Base-by-base conservation (phyloP, 495 filamentous ascomycete species). In the Neurospora hispaniola region DNA sequence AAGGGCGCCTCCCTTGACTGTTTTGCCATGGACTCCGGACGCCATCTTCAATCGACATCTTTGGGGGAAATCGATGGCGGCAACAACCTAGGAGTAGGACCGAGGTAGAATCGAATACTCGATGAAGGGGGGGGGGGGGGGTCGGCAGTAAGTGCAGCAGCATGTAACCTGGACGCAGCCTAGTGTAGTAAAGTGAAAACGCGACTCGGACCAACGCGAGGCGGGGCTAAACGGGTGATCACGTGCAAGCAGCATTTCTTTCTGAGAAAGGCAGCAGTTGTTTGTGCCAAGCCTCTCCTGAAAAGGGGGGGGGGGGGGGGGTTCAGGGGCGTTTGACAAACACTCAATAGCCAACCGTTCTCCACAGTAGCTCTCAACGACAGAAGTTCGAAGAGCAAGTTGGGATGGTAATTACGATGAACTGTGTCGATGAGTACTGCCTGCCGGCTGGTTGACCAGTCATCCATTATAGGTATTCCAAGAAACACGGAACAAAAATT, bases 11-110 rank as follows among this genome's bases (percentile, higher is more conserved):
- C 73, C 73, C 42, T 43, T 73, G 59, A 62, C 69, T 40, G 72
- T 42, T 71, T 74, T 79, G 69, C 72, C 73, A 43, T 74, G 73
- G 12, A 54, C 66, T 42, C 76, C 71, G 71, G 71, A 74, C 69
- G 75, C 75, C 76, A 80, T 79, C 42, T 72, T 18, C 59, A 39
- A 71, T 70, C 70, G 5, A 66, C 77, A 80, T 80, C 11, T 69
- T 74, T 59, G 69, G 68, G 31, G 71, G 27, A 23, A 35, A 71
- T 66, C 62, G 20, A 41, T 39, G 54, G 27, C 54, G 54, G 54
- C 54, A 14, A 38, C 12, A 66, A 66, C 12, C 31, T 35, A 38
- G 27, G 54, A 66, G 14, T 18, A 18, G 27, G 14, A 35, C 54
- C 31, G 18, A 62, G 54, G 54, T 35, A 18, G 12, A 12, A 35